These are phyloP conservation scores for Apium graveolens DNA, from an alignment of 129 eudicot species.

Conservation along the genomic window DNA sequence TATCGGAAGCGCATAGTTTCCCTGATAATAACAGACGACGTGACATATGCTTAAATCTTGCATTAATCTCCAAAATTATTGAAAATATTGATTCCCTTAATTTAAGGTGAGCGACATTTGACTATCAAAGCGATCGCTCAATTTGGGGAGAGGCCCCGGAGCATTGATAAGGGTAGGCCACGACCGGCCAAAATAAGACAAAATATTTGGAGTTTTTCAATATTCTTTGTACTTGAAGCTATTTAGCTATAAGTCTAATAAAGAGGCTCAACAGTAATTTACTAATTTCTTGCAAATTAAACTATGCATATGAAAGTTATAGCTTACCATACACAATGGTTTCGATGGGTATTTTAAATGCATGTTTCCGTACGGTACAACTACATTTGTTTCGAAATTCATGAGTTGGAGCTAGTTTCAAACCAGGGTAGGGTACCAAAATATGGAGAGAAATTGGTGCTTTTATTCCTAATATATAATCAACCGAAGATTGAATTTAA, in stretches of 20 bases:
- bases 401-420: not conserved
- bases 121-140: not conserved
- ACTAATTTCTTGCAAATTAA: constrained; percentile 3
- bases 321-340: constrained; percentile 17
- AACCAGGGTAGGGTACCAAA: too few relatives aligned
- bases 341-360: not conserved
- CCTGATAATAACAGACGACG: too few relatives aligned
- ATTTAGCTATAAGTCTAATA: not conserved
- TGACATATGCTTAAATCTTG: not conserved
- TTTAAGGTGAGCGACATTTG: not conserved
- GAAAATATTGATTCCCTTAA: not conserved
- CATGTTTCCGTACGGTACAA: constrained; percentile 5
- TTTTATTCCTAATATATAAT: too few relatives aligned
- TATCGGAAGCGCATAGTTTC: not conserved
- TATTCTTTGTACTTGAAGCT: not conserved
- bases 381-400: not conserved
- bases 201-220: not conserved
- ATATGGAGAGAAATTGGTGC: not conserved
- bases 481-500: too few relatives aligned
- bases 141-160: not conserved
- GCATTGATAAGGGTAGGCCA: not conserved
- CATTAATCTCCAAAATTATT: not conserved
- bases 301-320: constrained; percentile 19
- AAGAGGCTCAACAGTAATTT: not conserved
- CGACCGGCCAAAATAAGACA: not conserved